Percentiles rank a stretch among this genome's conserved stretches.
phyloP scores from a whole-genome alignment of 495 filamentous ascomycete species.

The Xylaria grammica region DNA sequence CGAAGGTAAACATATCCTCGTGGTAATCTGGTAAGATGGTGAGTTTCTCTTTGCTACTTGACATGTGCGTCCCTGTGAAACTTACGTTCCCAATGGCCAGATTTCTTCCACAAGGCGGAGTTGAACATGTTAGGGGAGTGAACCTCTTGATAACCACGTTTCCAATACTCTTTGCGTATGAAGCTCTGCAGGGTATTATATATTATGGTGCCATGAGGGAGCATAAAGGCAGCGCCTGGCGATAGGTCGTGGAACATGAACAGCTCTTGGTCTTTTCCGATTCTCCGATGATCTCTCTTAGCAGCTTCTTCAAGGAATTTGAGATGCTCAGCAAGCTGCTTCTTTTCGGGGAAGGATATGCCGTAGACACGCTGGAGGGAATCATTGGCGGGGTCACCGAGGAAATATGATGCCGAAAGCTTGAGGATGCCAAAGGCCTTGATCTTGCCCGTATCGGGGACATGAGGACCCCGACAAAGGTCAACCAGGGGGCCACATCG shows the following conservation, averaged over 20 bases:
- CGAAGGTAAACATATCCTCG: constrained; percentile 95
- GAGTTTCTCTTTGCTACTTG: neutral
- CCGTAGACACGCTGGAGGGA: constrained; percentile 95
- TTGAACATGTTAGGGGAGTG: constrained; percentile 97
- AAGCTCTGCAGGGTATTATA: constrained; percentile 85
- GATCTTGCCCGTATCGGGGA: constrained; percentile 89
- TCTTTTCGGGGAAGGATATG: constrained; percentile 97
- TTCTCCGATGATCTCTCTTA: constrained; percentile 88
- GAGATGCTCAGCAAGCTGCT: constrained; percentile 84
- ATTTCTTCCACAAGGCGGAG: constrained; percentile 85
- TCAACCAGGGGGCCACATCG: constrained; percentile 64
- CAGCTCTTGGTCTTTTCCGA: constrained; percentile 92
- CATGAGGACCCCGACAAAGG: constrained; percentile 73
- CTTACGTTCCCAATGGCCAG: constrained; percentile 79
- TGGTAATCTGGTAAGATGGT: constrained; percentile 67
- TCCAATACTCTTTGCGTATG: constrained; percentile 86
- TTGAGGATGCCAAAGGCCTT: constrained; percentile 90
- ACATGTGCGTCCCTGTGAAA: neutral
- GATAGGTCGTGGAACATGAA: constrained; percentile 95
- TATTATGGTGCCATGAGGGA: constrained; percentile 91
- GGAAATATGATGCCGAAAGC: constrained; percentile 96
- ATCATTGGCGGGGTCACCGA: constrained; percentile 90
- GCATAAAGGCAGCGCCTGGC: constrained; percentile 89
- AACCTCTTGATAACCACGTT: constrained; percentile 92
- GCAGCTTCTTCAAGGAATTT: constrained; percentile 95